phyloP scores from a whole-genome alignment of 2,329 filamentous ascomycete genomes.

The Clarireedia paspali region DNA sequence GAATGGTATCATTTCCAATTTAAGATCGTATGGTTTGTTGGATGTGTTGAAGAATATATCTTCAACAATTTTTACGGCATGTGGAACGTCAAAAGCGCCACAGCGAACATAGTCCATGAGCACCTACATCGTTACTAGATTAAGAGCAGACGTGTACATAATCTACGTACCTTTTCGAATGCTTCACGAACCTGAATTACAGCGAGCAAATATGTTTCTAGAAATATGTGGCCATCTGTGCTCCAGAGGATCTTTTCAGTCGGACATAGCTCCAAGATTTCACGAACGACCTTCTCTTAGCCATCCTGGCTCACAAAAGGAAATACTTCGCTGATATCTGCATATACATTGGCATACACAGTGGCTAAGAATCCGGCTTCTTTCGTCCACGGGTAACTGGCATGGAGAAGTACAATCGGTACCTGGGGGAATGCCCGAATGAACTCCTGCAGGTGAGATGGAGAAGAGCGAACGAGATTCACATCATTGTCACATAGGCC shows the following conservation, averaged over 20 bases:
- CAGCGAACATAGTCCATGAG: constrained; percentile 59
- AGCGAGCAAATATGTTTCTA: constrained; percentile 69
- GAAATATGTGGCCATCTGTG: constrained; percentile 72
- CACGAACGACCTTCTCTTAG: constrained; percentile 61
- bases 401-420: constrained; percentile 71
- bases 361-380: constrained; percentile 73
- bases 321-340: constrained; percentile 78
- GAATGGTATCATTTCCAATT: constrained; percentile 32
- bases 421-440: constrained; percentile 62
- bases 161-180: constrained; percentile 49
- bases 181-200: constrained; percentile 65
- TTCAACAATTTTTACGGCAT: constrained; percentile 57
- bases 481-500: constrained; percentile 78
- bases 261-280: constrained; percentile 69
- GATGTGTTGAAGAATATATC: constrained; percentile 71
- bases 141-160: not conserved
- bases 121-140: constrained; percentile 36
- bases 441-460: constrained; percentile 65
- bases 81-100: constrained; percentile 49
- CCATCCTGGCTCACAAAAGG: constrained; percentile 70
- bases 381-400: constrained; percentile 72
- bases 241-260: constrained; percentile 72
- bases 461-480: constrained; percentile 59
- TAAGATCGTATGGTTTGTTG: constrained; percentile 64
- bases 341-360: constrained; percentile 71